Evolutionary conservation across 2,329 filamentous ascomycete species (phyloP), one percentile per base, ranked within the genome.

Genomic region (Bipolaris zeicola): DNA sequence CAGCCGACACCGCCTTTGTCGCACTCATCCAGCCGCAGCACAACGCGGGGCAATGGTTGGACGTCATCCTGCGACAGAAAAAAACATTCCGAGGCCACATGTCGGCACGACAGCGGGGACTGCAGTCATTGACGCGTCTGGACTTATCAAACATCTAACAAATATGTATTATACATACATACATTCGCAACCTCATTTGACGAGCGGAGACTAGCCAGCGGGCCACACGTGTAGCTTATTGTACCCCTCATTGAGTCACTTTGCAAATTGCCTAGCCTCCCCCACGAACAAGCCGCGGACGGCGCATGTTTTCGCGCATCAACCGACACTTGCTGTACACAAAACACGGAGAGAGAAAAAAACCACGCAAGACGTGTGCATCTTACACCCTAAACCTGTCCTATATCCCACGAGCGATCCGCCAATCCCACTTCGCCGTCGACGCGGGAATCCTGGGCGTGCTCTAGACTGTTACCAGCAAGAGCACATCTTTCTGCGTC

Each of bases 391-490:
- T n/a, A 28, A 24, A 10, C 24, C 13, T 14, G 7, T 28, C 22
- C 8, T 14, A 5, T 14, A 20, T 26, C 7, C 39, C 20, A 14
- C 28, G 10, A 31, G 28, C 10, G 10, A 8, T 10, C 26, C 34
- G 45, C 14, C 43, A 31, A 50, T 44, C 46, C 66, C 71, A 73
- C 72, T 61, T 22, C 64, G 52, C 41, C 18, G 46, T 59, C 38
- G 61, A 66, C 65, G 65, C 70, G 63, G 28, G 65, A 52, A 69
- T 69, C 14, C 20, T 16, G 11, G 16, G 41, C 51, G 2, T 37
- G 14, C 20, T 39, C 45, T 52, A 60, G 43, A 54, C 57, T 49
- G 60, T 64, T 33, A 36, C 20, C 33, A 51, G 61, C 59, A 57
- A 50, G 58, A 58, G 62, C 57, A 55, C 60, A 39, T 46, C 31